These are phyloP conservation scores for Senecio squalidus DNA, from an alignment of 140 eudicot species.

Conservation along the genomic window DNA sequence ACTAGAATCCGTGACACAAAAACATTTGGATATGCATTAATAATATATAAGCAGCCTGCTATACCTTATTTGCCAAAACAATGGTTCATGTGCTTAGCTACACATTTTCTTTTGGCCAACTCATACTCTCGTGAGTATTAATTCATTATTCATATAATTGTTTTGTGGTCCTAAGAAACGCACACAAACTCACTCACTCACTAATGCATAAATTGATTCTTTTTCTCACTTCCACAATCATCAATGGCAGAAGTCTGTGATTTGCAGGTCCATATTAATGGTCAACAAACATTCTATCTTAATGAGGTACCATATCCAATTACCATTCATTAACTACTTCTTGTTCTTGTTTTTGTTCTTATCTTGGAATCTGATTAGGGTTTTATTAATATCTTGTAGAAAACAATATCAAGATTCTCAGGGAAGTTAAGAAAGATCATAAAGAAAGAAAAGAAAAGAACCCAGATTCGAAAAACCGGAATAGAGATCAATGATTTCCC, in stretches of 20 bases:
- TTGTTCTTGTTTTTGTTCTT: not conserved
- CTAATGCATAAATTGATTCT: too few relatives aligned
- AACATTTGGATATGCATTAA: too few relatives aligned
- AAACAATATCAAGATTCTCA: slow-evolving; percentile 58
- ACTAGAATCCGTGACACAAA: too few relatives aligned
- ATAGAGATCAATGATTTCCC: slow-evolving; percentile 63
- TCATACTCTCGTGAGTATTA: too few relatives aligned
- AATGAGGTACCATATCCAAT: slow-evolving; percentile 57
- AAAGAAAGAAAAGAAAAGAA: slow-evolving; percentile 51
- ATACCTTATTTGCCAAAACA: too few relatives aligned
- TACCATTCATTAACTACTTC: not conserved
- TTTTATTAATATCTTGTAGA: slow-evolving; percentile 36
- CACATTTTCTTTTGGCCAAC: too few relatives aligned
- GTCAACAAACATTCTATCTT: slow-evolving; percentile 81
- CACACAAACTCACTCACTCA: too few relatives aligned
- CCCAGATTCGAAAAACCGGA: slow-evolving; percentile 43
- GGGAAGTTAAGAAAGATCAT: slow-evolving; percentile 59
- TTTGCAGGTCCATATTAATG: slow-evolving; percentile 75
- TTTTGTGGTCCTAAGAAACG: too few relatives aligned
- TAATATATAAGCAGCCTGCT: too few relatives aligned
- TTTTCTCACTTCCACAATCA: too few relatives aligned
- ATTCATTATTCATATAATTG: too few relatives aligned
- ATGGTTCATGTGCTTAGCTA: too few relatives aligned
- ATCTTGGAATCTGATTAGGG: slow-evolving; percentile 3
- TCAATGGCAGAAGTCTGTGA: slow-evolving; percentile 67